phyloP scores from a whole-genome alignment of 805 yeast species.

The Candida maris region DNA sequence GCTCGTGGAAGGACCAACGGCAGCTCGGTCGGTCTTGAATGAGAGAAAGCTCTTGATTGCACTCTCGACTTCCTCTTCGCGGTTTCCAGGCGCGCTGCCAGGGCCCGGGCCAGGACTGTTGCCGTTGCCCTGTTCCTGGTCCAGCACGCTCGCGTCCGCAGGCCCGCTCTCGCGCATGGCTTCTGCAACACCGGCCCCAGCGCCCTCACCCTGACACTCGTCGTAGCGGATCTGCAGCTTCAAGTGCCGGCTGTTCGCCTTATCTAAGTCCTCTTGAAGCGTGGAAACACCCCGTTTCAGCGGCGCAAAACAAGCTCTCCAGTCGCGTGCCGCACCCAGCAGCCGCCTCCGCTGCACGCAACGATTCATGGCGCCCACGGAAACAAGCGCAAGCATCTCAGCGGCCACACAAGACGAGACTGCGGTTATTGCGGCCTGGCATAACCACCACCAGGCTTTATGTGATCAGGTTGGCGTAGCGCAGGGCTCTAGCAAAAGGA shows the following conservation, averaged over 20 bases:
- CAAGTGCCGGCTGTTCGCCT: constrained; percentile 10
- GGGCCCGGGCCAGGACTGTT: neutral
- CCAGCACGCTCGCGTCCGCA: neutral
- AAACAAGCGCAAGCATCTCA: too few relatives aligned
- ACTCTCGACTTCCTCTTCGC: neutral
- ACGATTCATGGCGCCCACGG: too few relatives aligned
- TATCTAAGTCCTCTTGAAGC: constrained; percentile 10
- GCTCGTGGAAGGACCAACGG: neutral
- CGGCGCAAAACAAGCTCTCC: too few relatives aligned
- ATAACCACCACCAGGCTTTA: too few relatives aligned
- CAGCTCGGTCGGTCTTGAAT: neutral
- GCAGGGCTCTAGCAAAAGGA: too few relatives aligned
- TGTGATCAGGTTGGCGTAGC: too few relatives aligned
- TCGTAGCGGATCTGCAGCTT: constrained; percentile 8
- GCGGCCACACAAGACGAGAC: too few relatives aligned
- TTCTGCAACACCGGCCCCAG: neutral
- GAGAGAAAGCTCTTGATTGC: constrained; percentile 5
- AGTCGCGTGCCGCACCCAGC: too few relatives aligned
- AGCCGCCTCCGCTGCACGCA: too few relatives aligned
- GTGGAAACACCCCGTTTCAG: constrained; percentile 7
- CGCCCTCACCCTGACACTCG: neutral
- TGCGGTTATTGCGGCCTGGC: too few relatives aligned
- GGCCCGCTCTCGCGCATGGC: neutral
- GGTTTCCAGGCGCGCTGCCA: neutral
- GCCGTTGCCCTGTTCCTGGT: neutral